Conservation (phyloP, 2,329 filamentous ascomycete genomes). For the Verticillium nubilum region DNA sequence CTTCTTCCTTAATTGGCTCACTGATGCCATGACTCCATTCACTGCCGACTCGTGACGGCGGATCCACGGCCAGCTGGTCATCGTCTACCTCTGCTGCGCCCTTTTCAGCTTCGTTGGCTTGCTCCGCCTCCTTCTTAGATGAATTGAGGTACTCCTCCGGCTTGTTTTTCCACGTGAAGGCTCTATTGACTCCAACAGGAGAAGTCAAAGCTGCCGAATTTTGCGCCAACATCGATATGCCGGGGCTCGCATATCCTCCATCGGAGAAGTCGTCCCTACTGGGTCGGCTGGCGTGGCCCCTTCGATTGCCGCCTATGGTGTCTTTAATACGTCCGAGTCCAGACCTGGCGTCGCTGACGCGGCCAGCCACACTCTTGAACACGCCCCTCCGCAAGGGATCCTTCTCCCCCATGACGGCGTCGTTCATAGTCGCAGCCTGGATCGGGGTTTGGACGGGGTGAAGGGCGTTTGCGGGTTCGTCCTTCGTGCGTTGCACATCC, state of each 20-base stretch:
- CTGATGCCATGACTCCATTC: conserved; percentile 4
- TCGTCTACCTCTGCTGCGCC: neutral
- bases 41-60: conserved; percentile 1
- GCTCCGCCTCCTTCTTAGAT: conserved; percentile 9
- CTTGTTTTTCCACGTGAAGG: conserved; percentile 61
- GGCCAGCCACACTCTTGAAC: conserved; percentile 74
- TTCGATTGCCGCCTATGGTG: conserved; percentile 61
- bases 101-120: neutral
- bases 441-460: conserved; percentile 38
- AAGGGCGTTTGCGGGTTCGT: conserved; percentile 34
- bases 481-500: conserved; percentile 36
- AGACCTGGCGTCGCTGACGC: conserved; percentile 74
- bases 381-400: conserved; percentile 59
- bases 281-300: conserved; percentile 47
- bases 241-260: conserved; percentile 24
- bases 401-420: conserved; percentile 42
- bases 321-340: conserved; percentile 83
- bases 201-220: conserved; percentile 26
- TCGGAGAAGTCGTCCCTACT: conserved; percentile 52
- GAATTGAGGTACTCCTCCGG: conserved; percentile 50
- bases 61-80: neutral
- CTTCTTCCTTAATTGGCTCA: conserved; percentile 4
- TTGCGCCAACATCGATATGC: conserved; percentile 28
- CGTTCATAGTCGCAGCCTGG: conserved; percentile 39
- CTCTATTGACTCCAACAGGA: conserved; percentile 37